These are phyloP conservation scores for Penicillium sp. DNA, from an alignment of 2,329 filamentous ascomycete species.

Conservation along the genomic window DNA sequence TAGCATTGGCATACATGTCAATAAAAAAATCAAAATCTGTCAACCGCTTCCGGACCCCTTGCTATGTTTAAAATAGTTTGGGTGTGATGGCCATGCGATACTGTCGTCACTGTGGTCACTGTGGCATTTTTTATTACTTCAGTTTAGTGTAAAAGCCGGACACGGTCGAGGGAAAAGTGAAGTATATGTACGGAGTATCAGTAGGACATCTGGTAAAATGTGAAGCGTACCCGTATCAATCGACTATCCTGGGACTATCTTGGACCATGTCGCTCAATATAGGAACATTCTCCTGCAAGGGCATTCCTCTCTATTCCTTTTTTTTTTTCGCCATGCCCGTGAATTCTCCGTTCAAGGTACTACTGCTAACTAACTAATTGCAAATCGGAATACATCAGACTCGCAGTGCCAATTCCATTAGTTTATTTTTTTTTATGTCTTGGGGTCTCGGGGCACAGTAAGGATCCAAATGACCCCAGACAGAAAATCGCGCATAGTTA, in stretches of 20 bases:
- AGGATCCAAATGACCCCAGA: slow-evolving; percentile 10
- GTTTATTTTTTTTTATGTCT: slow-evolving; percentile 8
- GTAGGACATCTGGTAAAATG: background rate
- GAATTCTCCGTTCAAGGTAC: slow-evolving; percentile 17
- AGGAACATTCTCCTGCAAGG: slow-evolving; percentile 24
- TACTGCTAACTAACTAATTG: background rate
- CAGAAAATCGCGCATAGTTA: slow-evolving; percentile 31
- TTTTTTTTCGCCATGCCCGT: slow-evolving; percentile 5
- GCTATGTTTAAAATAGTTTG: slow-evolving; percentile 8
- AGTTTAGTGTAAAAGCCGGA: background rate
- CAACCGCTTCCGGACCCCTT: slow-evolving; percentile 25
- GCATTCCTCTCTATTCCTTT: slow-evolving; percentile 10
- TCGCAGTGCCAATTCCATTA: slow-evolving; percentile 13
- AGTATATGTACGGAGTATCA: background rate
- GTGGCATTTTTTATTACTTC: background rate
- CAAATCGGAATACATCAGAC: slow-evolving; percentile 4
- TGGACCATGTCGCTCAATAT: slow-evolving; percentile 15
- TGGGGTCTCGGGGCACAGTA: slow-evolving; percentile 8
- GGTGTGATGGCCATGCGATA: slow-evolving; percentile 12
- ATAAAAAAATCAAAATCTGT: background rate
- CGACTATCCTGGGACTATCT: slow-evolving; percentile 3
- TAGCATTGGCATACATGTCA: slow-evolving; percentile 18
- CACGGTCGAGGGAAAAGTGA: background rate
- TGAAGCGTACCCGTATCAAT: background rate
- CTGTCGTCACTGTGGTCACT: slow-evolving; percentile 5